A percentile compares a stretch with the other conserved stretches of the same genome.
Conservation (phyloP, 768 basidiomycete species). For the Naganishia antarctica region DNA sequence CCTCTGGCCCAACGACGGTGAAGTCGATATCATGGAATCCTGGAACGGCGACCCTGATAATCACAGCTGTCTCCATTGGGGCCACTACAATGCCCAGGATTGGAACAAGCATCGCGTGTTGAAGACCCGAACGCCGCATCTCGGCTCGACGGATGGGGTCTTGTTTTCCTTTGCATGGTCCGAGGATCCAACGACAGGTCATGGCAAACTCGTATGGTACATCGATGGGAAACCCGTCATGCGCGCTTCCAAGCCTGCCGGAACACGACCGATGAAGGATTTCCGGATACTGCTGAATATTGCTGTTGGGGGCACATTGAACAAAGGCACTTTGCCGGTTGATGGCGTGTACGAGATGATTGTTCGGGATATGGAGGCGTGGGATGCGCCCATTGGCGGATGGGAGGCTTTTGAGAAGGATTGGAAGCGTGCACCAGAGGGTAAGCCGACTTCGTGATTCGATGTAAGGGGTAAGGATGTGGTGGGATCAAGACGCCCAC, state of each 20-base stretch:
- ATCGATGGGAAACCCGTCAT: conserved; percentile 14
- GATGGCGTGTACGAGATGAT: conserved; percentile 21
- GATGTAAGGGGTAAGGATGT: neutral
- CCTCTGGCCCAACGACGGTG: conserved; percentile 17
- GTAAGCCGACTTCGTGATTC: conserved; percentile 13
- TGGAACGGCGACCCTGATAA: conserved; percentile 20
- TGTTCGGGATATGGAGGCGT: conserved; percentile 5
- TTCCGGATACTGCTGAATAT: conserved; percentile 23
- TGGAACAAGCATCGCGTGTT: conserved; percentile 21
- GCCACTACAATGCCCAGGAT: conserved; percentile 16
- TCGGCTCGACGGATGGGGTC: neutral
- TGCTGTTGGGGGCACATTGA: conserved; percentile 19
- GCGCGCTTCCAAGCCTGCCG: conserved; percentile 13
- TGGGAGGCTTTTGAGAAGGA: conserved; percentile 17
- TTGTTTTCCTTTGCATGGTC: conserved; percentile 17
- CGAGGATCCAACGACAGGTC: neutral
- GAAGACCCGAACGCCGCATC: conserved; percentile 1
- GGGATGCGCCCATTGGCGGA: conserved; percentile 12
- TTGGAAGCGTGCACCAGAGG: conserved; percentile 6
- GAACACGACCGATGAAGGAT: conserved; percentile 18
- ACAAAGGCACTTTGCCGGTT: conserved; percentile 17
- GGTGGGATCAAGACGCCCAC: neutral
- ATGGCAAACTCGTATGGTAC: conserved; percentile 17
- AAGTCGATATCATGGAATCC: conserved; percentile 25
- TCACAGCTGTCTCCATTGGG: conserved; percentile 25